Evolutionary conservation across 2,329 filamentous ascomycete genomes (phyloP).

Genomic region (Pseudogymnoascus sp.): DNA sequence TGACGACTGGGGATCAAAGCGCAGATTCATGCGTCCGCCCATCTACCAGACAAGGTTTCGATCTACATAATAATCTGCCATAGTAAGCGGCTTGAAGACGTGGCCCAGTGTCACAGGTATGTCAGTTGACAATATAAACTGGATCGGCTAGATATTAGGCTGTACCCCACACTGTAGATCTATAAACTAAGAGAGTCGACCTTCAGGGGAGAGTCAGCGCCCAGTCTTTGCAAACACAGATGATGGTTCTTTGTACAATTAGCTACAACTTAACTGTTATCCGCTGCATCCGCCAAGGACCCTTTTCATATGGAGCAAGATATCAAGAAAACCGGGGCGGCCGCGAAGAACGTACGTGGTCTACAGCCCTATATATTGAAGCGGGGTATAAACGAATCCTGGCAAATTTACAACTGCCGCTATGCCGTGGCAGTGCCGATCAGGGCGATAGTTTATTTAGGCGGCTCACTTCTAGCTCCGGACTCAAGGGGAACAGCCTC

Average conservation of each 20-base stretch:
- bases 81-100: not conserved
- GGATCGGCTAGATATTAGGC: not conserved
- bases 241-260: not conserved
- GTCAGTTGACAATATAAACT: not conserved
- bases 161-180: not conserved
- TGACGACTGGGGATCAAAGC: not conserved
- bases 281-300: too few relatives aligned
- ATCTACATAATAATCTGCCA: not conserved
- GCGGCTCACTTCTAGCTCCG: not conserved
- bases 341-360: not conserved
- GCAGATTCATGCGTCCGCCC: not conserved
- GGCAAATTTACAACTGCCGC: not conserved
- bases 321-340: not conserved
- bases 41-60: not conserved
- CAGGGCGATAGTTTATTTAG: constrained; percentile 21
- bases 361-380: not conserved
- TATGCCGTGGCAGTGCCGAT: not conserved
- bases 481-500: not conserved
- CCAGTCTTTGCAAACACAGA: not conserved
- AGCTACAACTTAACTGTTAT: too few relatives aligned
- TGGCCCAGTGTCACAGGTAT: not conserved
- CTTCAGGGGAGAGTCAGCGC: not conserved
- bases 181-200: not conserved
- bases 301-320: not conserved
- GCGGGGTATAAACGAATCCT: not conserved